Evolutionary conservation across 441 rosid genomes (phyloP).

Genomic region (Omphalea diandra): DNA sequence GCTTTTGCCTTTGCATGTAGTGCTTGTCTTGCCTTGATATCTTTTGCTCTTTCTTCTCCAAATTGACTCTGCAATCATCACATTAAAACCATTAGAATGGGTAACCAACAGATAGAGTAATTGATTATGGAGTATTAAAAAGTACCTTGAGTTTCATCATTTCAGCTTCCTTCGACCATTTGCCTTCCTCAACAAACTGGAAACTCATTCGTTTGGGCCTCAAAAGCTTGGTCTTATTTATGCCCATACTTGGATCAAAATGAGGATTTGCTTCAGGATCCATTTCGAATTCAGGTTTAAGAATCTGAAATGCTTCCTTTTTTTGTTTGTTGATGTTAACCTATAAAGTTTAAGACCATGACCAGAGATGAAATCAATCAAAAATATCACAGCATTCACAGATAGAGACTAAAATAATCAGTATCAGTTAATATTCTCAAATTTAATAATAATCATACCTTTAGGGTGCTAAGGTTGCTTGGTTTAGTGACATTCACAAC

Average conservation of each 20-base stretch:
- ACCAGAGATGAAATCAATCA: not conserved
- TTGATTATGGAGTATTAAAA: not conserved
- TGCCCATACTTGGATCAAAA: constrained; percentile 83
- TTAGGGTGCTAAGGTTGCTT: constrained; percentile 89
- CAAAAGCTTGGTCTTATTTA: constrained; percentile 69
- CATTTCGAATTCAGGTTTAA: constrained; percentile 84
- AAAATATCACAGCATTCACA: constrained; percentile 7
- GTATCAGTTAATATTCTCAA: not conserved
- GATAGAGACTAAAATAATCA: not conserved
- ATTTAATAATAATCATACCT: constrained; percentile 43
- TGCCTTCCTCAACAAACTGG: constrained; percentile 97
- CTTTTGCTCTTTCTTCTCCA: constrained; percentile 92
- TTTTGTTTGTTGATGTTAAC: constrained; percentile 97
- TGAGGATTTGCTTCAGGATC: constrained; percentile 79
- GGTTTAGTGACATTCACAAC: constrained; percentile 78
- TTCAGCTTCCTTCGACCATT: constrained; percentile 94
- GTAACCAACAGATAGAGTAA: constrained; percentile 9
- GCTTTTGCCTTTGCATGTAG: constrained; percentile 81
- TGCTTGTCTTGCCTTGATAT: constrained; percentile 89
- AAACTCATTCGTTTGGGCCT: constrained; percentile 83
- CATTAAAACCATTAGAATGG: constrained; percentile 19
- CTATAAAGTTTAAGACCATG: constrained; percentile 39
- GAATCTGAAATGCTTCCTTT: constrained; percentile 93
- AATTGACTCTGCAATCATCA: constrained; percentile 60
- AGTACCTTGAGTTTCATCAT: constrained; percentile 66